Base-by-base conservation (phyloP, 2,329 filamentous ascomycete genomes). In the Graphiopsis chlorocephala region DNA sequence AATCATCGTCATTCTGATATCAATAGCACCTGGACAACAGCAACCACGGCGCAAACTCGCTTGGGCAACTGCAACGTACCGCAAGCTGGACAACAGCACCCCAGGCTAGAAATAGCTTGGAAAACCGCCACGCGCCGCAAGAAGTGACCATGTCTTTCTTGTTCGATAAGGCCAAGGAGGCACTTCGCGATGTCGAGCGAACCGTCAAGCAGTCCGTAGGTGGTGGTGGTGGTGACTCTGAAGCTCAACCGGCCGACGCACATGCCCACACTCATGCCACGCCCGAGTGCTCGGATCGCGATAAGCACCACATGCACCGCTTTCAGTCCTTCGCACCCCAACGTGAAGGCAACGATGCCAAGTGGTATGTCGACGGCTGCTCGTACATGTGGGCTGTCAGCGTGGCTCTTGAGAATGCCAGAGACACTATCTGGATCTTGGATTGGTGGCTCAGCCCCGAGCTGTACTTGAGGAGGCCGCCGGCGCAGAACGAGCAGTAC, bases 301-400 rank as follows among this genome's bases (percentile, higher is more conserved):
- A 81, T 65, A 74, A 77, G 61, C 77, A 77, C 63, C 78, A 83
- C 38, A 73, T 83, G 65, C 79, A 86, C 68, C 81, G 85, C 62
- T 87, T 83, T 72, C 77, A 81, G 57, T 85, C 83, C 65, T 96
- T 96, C 79, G 90, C 90, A 1, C 87, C 90, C 0, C 85, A 88
- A 72, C 85, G 90, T 23, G 84, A 85, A 33, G 89, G 90, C 64
- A 89, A 92, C 73, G 81, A 87, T 68, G 87, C 86, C 67, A 96
- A 96, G 81, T 96, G 92, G 91, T 93, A 90, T 77, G 90, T 95
- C 20, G 91, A 95, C 74, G 92, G 90, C 12, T 91, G 89, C 74
- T 87, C 87, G 10, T 95, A 96, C 75, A 93, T 96, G 80, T 93
- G 88, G 83, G 92, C 93, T 15, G 90, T 96, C 1, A 92, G 89